A percentile compares a stretch with the other conserved stretches of the same genome.
Evolutionary conservation across 257 asterid genomes (phyloP).

Genomic region (Fraxinus excelsior): DNA sequence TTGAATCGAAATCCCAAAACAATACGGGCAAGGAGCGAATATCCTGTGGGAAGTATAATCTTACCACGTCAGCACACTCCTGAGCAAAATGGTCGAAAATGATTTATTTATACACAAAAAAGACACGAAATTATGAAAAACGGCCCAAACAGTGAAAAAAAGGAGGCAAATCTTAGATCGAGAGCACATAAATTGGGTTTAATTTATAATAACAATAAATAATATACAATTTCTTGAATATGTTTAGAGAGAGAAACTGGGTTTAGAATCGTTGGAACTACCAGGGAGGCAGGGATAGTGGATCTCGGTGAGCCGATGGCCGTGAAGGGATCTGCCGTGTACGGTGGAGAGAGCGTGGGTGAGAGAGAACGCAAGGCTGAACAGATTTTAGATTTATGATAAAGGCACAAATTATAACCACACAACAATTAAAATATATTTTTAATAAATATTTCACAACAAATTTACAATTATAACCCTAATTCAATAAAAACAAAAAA

Average conservation of each 20-base stretch:
- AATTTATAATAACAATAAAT: not conserved
- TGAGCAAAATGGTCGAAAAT: too few relatives aligned
- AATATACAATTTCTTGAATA: slow-evolving; percentile 11
- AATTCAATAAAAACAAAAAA: too few relatives aligned
- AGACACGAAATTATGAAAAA: too few relatives aligned
- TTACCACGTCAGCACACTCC: too few relatives aligned
- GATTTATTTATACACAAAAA: too few relatives aligned
- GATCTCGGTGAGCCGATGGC: slow-evolving; percentile 33
- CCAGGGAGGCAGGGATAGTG: not conserved
- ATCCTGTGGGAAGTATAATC: too few relatives aligned
- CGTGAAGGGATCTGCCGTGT: slow-evolving; percentile 32
- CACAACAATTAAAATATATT: too few relatives aligned
- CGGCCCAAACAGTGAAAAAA: slow-evolving; percentile 8
- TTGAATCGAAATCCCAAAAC: too few relatives aligned
- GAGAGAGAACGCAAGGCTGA: slow-evolving; percentile 6
- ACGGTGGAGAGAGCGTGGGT: slow-evolving; percentile 18
- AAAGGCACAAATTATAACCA: slow-evolving; percentile 3
- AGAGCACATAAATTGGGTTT: slow-evolving; percentile 11
- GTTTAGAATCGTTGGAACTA: slow-evolving; percentile 6
- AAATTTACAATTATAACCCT: too few relatives aligned
- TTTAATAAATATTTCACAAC: too few relatives aligned
- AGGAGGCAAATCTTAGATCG: slow-evolving; percentile 1
- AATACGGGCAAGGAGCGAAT: too few relatives aligned
- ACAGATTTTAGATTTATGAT: not conserved
- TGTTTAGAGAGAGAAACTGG: not conserved